Base-by-base conservation (phyloP, 73 alveolate genomes). In the Durusdinium trenchii region DNA sequence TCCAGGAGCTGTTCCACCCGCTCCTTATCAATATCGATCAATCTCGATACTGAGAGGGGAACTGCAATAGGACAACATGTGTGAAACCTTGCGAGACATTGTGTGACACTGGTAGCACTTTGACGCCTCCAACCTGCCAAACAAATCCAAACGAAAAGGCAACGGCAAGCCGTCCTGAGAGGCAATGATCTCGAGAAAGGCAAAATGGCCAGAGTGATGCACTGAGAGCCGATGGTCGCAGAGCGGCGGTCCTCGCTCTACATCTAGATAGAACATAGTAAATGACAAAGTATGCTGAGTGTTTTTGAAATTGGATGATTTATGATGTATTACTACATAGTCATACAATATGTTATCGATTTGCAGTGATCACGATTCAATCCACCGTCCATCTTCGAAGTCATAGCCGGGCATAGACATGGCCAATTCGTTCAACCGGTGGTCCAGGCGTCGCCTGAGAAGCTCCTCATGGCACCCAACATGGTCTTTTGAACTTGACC, bases 341-440 rank as follows among this genome's bases (percentile, higher is more conserved):
- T n/a, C n/a, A n/a, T n/a, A n/a, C n/a, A n/a, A n/a, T n/a, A n/a
- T n/a, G n/a, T n/a, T n/a, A n/a, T n/a, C n/a, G n/a, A n/a, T n/a
- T n/a, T n/a, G n/a, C n/a, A n/a, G n/a, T n/a, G n/a, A n/a, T n/a
- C 81, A 18, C 81, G 43, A 64, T 28, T 38, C 81, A 42, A 1
- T 32, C 61, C 14, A 42, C 36, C 26, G 36, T 43, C 98, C 98
- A 47, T 91, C 98, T 71, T 91, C 98, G 79, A 91, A 52, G 60
- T 69, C 89, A 57, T 91, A 91, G 78, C 71, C 69, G 23, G 89
- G 98, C 89, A 91, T 43, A 14, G 52, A 30, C 89, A 91, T 36
- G 73, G 98, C 98, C 98, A 67, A 45, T 47, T 52, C 90, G 36
- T 40, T 40, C 47, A 69, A 36, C 36, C 69, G 89, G 18, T n/a